These are phyloP conservation scores for Mycosphaerella arachidis DNA, from an alignment of 2,329 filamentous ascomycete species.

Conservation along the genomic window DNA sequence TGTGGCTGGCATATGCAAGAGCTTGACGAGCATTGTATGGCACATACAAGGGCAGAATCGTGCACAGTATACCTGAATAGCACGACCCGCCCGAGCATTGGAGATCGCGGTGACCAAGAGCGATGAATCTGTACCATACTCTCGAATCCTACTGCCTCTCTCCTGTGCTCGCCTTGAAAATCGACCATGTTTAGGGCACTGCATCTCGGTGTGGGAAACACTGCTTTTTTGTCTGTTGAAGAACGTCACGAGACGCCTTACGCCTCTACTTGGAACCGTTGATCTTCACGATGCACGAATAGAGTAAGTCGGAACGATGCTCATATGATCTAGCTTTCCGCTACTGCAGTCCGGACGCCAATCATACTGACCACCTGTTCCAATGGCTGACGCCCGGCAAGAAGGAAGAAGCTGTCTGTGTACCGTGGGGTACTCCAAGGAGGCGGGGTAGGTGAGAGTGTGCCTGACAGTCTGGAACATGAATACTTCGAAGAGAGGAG, in stretches of 20 bases:
- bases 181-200: no score
- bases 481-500: not conserved
- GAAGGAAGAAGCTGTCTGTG: not conserved
- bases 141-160: no score
- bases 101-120: no score
- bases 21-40: not conserved
- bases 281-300: not conserved
- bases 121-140: no score
- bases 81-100: no score
- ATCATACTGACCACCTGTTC: not conserved
- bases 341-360: not conserved
- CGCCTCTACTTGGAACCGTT: not conserved
- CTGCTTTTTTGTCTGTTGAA: not conserved
- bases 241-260: not conserved
- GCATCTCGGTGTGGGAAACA: no score
- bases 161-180: no score
- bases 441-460: conserved; percentile 2
- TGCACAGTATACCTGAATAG: no score
- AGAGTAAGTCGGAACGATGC: not conserved
- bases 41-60: no score
- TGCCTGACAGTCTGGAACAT: not conserved
- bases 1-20: not conserved
- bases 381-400: conserved; percentile 5
- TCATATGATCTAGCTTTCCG: not conserved
- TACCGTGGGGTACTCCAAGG: not conserved